A percentile compares a stretch with the other conserved stretches of the same genome.
Conservation (phyloP, 169 alveolate genomes). For the Neospora caninum region DNA sequence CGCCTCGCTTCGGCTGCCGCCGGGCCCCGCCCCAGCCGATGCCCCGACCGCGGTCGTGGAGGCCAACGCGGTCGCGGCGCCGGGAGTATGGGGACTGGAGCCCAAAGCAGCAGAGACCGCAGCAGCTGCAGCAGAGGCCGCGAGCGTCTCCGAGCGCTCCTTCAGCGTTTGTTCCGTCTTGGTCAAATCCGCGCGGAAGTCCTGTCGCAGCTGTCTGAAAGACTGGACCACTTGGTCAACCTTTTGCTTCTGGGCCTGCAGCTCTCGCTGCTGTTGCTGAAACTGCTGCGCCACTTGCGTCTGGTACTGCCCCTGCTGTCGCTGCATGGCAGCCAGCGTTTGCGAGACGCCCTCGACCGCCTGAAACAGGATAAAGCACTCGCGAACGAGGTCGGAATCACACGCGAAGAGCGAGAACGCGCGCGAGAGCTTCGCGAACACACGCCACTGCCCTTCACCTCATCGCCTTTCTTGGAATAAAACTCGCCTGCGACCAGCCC, state of each 20-base stretch:
- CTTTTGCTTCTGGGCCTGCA: constrained; percentile 30
- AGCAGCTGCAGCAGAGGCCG: constrained; percentile 7
- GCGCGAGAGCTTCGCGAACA: not conserved
- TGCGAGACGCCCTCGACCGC: not conserved
- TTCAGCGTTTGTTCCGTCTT: not conserved
- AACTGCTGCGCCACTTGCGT: constrained; percentile 20
- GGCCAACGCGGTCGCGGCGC: not conserved
- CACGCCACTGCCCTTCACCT: not conserved
- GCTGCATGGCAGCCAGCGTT: not conserved
- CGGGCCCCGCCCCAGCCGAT: not conserved
- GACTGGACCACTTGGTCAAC: not conserved
- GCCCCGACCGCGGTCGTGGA: not conserved
- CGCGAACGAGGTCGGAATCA: not conserved
- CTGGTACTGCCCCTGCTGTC: constrained; percentile 31
- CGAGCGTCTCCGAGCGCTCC: not conserved
- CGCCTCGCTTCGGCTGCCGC: not conserved
- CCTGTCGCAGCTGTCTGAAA: not conserved
- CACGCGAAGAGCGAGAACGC: too few species aligned
- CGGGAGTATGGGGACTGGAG: not conserved
- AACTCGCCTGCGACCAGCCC: too few species aligned
- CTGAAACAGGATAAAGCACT: not conserved
- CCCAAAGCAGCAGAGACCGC: not conserved
- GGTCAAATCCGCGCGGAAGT: not conserved
- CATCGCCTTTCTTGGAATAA: too few species aligned
- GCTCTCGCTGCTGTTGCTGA: constrained; percentile 28